These are phyloP conservation scores for Jaminaea rosea DNA, from an alignment of 1,284 basidiomycete genomes.

Conservation along the genomic window DNA sequence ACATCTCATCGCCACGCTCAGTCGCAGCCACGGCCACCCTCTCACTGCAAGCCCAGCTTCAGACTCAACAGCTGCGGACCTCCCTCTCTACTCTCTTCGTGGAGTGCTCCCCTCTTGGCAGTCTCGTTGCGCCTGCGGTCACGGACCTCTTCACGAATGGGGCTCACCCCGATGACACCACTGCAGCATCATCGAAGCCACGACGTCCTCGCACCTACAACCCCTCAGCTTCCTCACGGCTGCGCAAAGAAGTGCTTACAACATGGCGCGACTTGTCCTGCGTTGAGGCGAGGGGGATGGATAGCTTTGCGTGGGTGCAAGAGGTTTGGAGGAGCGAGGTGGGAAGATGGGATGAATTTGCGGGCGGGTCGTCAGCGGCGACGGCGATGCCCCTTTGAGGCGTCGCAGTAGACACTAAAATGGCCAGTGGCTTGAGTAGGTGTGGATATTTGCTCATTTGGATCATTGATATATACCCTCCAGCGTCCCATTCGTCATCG, in stretches of 20 bases:
- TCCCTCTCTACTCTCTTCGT: background rate
- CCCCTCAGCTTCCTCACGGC: background rate
- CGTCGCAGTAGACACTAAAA: too few relatives aligned
- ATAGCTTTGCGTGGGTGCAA: background rate
- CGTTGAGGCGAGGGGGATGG: background rate
- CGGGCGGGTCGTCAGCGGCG: too few relatives aligned
- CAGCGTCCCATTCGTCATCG: too few relatives aligned
- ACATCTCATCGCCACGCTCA: conserved; percentile 53
- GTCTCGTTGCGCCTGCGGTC: background rate
- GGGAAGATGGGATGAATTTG: background rate
- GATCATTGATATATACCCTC: too few relatives aligned
- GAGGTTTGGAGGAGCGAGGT: background rate
- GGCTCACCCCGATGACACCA: too few relatives aligned
- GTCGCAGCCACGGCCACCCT: conserved; percentile 54
- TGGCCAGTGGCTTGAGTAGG: too few relatives aligned
- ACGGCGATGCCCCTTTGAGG: too few relatives aligned
- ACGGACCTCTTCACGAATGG: background rate
- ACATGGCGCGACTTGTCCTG: background rate
- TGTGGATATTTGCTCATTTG: too few relatives aligned
- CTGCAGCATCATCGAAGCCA: too few relatives aligned
- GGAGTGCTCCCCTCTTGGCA: background rate
- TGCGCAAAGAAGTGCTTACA: background rate
- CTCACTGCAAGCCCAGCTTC: background rate
- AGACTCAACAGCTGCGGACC: background rate
- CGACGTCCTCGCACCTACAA: background rate